Conservation (phyloP, 2,329 filamentous ascomycete species). For the Catunica adiposa region DNA sequence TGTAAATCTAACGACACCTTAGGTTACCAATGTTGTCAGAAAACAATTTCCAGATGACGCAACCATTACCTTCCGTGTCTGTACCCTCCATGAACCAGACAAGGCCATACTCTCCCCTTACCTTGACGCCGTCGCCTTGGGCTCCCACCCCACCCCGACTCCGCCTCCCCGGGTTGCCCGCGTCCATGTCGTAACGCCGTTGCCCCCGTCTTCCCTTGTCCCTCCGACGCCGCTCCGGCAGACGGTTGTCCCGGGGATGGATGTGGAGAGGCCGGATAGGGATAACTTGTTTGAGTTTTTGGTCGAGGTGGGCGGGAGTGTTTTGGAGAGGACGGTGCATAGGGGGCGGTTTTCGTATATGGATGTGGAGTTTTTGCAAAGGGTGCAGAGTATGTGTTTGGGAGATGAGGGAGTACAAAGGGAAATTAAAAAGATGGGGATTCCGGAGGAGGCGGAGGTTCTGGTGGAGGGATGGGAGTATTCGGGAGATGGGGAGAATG, state of each 20-base stretch:
- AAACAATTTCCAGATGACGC: slow-evolving; percentile 10
- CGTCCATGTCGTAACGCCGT: slow-evolving; percentile 23
- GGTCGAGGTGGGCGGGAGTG: slow-evolving; percentile 20
- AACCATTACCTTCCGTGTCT: slow-evolving; percentile 29
- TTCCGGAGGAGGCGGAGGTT: slow-evolving; percentile 29
- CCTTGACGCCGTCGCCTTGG: slow-evolving; percentile 24
- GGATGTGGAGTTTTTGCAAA: slow-evolving; percentile 31
- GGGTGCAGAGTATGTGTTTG: slow-evolving; percentile 31
- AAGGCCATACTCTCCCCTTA: slow-evolving; percentile 32
- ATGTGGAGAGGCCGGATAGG: neutral
- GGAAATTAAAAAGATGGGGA: slow-evolving; percentile 25
- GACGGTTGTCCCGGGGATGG: neutral
- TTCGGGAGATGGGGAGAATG: slow-evolving; percentile 35
- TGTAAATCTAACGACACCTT: neutral
- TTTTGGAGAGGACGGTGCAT: slow-evolving; percentile 20
- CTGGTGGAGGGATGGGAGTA: slow-evolving; percentile 40
- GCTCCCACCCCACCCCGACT: neutral
- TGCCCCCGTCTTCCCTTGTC: neutral
- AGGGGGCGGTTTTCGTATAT: slow-evolving; percentile 31
- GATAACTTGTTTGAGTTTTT: slow-evolving; percentile 22
- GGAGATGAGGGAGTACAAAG: slow-evolving; percentile 26
- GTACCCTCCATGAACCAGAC: slow-evolving; percentile 32
- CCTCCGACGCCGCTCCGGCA: neutral
- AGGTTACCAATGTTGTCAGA: slow-evolving; percentile 9
- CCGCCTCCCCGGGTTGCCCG: slow-evolving; percentile 23